Evolutionary conservation across 441 rosid species (phyloP).

Genomic region (Adansonia grandidieri): DNA sequence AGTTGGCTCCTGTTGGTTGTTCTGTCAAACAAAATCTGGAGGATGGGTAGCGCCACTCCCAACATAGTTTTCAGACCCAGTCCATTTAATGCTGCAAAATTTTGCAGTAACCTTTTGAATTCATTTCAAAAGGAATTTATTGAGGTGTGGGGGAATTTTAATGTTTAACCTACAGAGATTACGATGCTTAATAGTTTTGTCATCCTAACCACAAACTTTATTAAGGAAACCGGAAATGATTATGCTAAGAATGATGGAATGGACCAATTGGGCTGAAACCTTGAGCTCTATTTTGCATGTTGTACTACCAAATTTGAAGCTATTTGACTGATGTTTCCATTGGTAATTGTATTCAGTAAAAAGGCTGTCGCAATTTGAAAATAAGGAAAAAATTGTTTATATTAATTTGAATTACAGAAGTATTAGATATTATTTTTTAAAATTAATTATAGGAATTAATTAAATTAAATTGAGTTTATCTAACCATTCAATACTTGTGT

Average conservation of each 20-base stretch:
- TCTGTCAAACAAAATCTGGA: background rate
- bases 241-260: background rate
- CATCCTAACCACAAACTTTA: background rate
- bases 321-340: background rate
- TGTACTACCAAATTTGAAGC: background rate
- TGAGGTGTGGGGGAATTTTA: background rate
- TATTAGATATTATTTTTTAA: no score
- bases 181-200: background rate
- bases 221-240: background rate
- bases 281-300: background rate
- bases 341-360: no score
- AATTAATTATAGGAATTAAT: no score
- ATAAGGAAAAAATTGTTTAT: no score
- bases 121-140: background rate
- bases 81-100: background rate
- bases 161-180: background rate
- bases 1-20: background rate
- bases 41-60: background rate
- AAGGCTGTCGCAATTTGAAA: no score
- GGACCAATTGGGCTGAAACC: background rate
- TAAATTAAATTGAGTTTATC: no score
- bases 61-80: constrained; percentile 9
- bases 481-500: no score
- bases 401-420: no score
- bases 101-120: background rate